Base-by-base conservation (phyloP, 768 basidiomycete species). In the Hirschioporus abietinus region DNA sequence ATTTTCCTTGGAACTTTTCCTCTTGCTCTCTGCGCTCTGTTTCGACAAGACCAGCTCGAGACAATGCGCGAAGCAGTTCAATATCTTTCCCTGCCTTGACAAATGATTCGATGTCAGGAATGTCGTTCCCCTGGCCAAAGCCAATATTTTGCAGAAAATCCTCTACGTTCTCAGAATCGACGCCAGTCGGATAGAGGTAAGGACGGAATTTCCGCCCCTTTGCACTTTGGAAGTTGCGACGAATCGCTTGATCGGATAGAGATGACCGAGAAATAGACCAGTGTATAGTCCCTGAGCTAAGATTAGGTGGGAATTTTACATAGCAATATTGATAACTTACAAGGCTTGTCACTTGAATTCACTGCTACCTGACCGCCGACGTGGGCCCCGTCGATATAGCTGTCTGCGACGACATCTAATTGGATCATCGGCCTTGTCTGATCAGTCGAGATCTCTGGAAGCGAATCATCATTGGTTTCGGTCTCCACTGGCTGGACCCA, bases 401-500 rank as follows among this genome's bases (percentile, higher is more conserved):
- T 88, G 36, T 69, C 71, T 30, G 82, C 74, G 2, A 70, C 75
- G n/a, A 93, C 79, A 25, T 81, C 78, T 25, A 95, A 74, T 74
- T 90, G 86, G 26, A 81, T 79, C 30, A 92, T 82, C 1, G 88
- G 87, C 52, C 72, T 70, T 15, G 72, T 69, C 8, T 76, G 79
- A 64, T 79, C 75, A 52, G 42, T 52, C 12, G 42, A 52, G 42
- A 52, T 52, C 42, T 15, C 6, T 52, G 42, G 42, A 12, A 52
- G 42, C 42, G 42, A 15, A 52, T 52, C 42, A 15, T 52, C 42
- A 15, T 34, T 61, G 12, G 60, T 25, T 0, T 69, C 68, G 9
- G 75, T 67, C 18, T 83, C 79, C 1, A 74, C 76, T 20, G 89
- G 91, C 73, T 91, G 84, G 12, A 93, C 84, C 81, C 86, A 93